These are phyloP conservation scores for Penicillium nucicola DNA, from an alignment of 495 filamentous ascomycete species.

Conservation along the genomic window DNA sequence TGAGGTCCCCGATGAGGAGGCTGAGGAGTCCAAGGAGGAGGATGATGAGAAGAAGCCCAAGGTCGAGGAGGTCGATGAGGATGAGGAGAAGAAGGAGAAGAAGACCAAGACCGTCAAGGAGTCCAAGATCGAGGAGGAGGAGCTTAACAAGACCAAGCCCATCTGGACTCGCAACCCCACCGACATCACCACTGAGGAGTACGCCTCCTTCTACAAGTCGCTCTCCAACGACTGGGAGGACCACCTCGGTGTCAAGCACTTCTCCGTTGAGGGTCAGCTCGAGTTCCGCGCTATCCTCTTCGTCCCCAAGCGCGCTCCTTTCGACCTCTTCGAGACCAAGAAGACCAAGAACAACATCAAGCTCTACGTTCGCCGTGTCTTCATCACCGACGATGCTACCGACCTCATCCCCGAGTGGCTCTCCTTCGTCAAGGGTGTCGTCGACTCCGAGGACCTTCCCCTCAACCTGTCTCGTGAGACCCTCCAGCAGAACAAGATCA, in stretches of 20 bases:
- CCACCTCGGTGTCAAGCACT: constrained; percentile 99
- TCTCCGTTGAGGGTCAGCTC: constrained; percentile 99
- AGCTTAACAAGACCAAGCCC: constrained; percentile 99
- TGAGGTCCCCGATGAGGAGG: constrained; percentile 97
- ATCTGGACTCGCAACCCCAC: constrained; percentile 99
- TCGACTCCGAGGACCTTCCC: constrained; percentile 98
- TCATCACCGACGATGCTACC: constrained; percentile 99
- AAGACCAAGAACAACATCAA: constrained; percentile 99
- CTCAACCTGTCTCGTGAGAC: constrained; percentile 99
- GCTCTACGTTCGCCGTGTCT: constrained; percentile 99
- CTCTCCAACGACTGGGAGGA: constrained; percentile 99
- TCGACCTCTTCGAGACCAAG: constrained; percentile 99
- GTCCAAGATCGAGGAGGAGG: constrained; percentile 96
- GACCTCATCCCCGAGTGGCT: constrained; percentile 99
- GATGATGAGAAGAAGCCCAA: constrained; percentile 84
- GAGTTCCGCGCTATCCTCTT: constrained; percentile 99
- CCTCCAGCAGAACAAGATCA: constrained; percentile 99
- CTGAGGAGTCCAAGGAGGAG: constrained; percentile 71
- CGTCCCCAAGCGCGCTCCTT: constrained; percentile 98
- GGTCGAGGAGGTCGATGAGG: constrained; percentile 71
- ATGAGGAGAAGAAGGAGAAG: constrained; percentile 77
- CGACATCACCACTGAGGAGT: constrained; percentile 96
- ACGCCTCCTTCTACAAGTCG: constrained; percentile 98
- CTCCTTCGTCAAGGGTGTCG: constrained; percentile 98
- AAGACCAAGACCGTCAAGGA: constrained; percentile 99